Conservation (phyloP, 2,329 filamentous ascomycete genomes). For the Alternaria triticimaculans region DNA sequence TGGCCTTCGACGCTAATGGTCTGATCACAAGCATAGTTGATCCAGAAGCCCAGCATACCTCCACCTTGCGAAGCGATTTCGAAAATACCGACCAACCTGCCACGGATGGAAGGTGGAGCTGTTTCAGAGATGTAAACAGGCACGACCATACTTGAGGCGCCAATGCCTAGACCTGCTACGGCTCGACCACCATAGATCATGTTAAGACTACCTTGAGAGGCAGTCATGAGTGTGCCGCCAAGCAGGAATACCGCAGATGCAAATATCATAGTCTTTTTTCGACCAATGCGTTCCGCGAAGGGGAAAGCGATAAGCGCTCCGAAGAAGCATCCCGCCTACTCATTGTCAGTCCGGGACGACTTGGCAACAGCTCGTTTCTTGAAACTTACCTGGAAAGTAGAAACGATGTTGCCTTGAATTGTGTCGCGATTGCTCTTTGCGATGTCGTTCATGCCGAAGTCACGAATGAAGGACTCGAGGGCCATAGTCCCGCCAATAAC, state of each 20-base stretch:
- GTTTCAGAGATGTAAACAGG: conserved; percentile 51
- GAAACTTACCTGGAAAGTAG: conserved; percentile 42
- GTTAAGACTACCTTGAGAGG: conserved; percentile 43
- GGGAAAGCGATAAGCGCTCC: conserved; percentile 53
- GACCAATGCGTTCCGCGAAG: conserved; percentile 58
- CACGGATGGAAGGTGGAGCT: conserved; percentile 67
- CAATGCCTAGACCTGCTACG: conserved; percentile 49
- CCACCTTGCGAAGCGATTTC: conserved; percentile 71
- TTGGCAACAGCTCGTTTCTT: background rate
- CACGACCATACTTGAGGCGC: conserved; percentile 46
- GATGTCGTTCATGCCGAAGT: conserved; percentile 42
- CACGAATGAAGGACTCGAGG: conserved; percentile 47
- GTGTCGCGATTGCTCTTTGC: conserved; percentile 43
- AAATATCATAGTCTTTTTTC: conserved; percentile 57
- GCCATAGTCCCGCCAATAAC: conserved; percentile 53
- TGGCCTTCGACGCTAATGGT: conserved; percentile 54
- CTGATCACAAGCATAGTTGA: conserved; percentile 51
- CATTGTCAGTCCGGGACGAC: background rate
- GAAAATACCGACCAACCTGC: conserved; percentile 70
- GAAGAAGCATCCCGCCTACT: conserved; percentile 46
- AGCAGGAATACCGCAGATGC: conserved; percentile 54
- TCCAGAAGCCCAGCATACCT: conserved; percentile 57
- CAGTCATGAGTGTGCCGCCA: conserved; percentile 51
- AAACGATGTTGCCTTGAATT: conserved; percentile 50
- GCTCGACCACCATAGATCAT: conserved; percentile 48